Evolutionary conservation across 371 early-diverging fungal species (phyloP).

Genomic region (Haplosporangium sp.): DNA sequence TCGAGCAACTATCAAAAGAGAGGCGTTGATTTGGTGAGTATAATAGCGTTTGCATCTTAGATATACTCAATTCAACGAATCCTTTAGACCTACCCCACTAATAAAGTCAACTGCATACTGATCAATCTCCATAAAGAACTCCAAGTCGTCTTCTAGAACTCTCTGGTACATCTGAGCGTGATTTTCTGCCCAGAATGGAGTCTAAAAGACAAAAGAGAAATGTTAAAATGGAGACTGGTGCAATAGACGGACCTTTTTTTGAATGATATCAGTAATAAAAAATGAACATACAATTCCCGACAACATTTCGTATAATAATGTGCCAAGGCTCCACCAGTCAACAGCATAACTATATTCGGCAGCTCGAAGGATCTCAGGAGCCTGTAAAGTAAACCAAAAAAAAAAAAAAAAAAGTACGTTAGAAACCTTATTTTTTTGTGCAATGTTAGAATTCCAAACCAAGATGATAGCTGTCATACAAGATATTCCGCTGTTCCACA

Average conservation of each 20-base stretch:
- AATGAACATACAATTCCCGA: conserved; percentile 69
- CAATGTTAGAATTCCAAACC: no score
- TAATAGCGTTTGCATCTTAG: neutral
- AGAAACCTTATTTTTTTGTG: neutral
- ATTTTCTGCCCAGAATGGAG: conserved; percentile 86
- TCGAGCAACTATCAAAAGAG: conserved; percentile 66
- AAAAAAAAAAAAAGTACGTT: neutral
- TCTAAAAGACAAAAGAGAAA: conserved; percentile 48
- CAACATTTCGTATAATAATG: conserved; percentile 89
- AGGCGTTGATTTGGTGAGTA: no score
- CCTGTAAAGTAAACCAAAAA: conserved; percentile 47
- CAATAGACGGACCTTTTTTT: neutral
- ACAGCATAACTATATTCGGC: conserved; percentile 87
- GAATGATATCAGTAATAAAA: neutral
- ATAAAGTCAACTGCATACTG: conserved; percentile 69
- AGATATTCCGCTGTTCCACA: conserved; percentile 96
- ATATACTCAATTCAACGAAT: no score
- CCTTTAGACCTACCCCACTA: conserved; percentile 62
- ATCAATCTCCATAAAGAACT: conserved; percentile 77
- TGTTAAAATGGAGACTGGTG: neutral
- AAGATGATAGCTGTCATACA: conserved; percentile 20
- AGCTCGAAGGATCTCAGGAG: conserved; percentile 92
- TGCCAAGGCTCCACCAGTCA: conserved; percentile 98
- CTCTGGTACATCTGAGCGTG: conserved; percentile 85
- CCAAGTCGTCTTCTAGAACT: conserved; percentile 80